phyloP scores from a whole-genome alignment of 768 basidiomycete genomes.

The Jaapia argillacea region DNA sequence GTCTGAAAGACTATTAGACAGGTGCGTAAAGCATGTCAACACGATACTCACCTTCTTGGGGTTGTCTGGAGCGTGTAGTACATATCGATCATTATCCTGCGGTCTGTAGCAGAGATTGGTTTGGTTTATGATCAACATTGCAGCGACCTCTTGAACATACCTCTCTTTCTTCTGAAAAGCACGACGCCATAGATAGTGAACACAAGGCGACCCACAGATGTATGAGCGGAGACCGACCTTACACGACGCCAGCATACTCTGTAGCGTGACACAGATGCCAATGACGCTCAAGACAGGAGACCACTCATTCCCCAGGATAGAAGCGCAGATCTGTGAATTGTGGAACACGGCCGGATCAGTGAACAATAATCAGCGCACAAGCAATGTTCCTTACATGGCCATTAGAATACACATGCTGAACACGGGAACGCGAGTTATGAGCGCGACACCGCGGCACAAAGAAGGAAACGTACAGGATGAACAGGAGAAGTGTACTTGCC shows the following conservation, averaged over 20 bases:
- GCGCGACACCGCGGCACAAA: background rate
- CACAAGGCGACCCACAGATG: constrained; percentile 1
- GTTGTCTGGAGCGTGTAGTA: constrained; percentile 67
- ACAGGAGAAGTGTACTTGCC: constrained; percentile 56
- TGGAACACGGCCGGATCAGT: constrained; percentile 6
- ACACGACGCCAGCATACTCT: constrained; percentile 90
- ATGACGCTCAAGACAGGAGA: constrained; percentile 80
- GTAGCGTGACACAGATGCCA: constrained; percentile 75
- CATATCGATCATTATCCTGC: constrained; percentile 76
- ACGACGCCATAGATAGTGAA: background rate
- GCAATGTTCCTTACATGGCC: constrained; percentile 74
- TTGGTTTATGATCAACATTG: constrained; percentile 1
- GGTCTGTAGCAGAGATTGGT: constrained; percentile 36
- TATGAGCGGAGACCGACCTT: constrained; percentile 41
- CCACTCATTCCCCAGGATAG: constrained; percentile 85
- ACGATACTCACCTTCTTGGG: constrained; percentile 64
- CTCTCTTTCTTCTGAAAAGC: constrained; percentile 44
- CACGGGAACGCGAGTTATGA: constrained; percentile 4
- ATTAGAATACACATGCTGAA: constrained; percentile 79
- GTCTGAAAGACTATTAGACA: constrained; percentile 34
- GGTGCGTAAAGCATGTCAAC: background rate
- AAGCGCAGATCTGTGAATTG: constrained; percentile 78
- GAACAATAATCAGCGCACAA: background rate
- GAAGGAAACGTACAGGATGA: constrained; percentile 54
- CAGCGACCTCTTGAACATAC: constrained; percentile 26